phyloP scores from a whole-genome alignment of 768 basidiomycete species.

The Epithele typhae region DNA sequence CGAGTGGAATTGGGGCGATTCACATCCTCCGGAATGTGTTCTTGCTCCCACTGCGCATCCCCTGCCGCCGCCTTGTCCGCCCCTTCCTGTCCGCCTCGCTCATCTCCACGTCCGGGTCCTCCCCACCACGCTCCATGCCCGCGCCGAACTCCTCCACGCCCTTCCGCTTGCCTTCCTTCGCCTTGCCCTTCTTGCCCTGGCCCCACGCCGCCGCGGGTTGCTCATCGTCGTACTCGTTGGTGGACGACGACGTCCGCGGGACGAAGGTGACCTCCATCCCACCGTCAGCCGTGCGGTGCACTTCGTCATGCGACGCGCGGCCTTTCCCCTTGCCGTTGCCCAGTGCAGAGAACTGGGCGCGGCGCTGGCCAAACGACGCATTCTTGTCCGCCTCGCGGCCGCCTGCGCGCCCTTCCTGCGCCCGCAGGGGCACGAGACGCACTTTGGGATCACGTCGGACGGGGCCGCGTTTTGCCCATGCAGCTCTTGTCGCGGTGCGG shows the following conservation, averaged over 20 bases:
- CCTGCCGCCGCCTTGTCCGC: conserved; percentile 73
- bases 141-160: conserved; percentile 80
- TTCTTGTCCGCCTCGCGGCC: conserved; percentile 37
- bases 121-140: conserved; percentile 81
- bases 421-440: conserved; percentile 63
- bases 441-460: conserved; percentile 44
- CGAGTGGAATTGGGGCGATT: too few species aligned
- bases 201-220: conserved; percentile 20
- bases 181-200: conserved; percentile 20
- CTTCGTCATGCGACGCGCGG: conserved; percentile 11
- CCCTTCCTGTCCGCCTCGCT: conserved; percentile 71
- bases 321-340: conserved; percentile 15
- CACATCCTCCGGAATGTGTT: conserved; percentile 56
- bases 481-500: conserved; percentile 12
- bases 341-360: conserved; percentile 25
- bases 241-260: conserved; percentile 38
- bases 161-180: conserved; percentile 38
- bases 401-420: conserved; percentile 30
- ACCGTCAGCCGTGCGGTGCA: conserved; percentile 42
- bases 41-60: conserved; percentile 84
- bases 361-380: conserved; percentile 71
- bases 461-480: conserved; percentile 5
- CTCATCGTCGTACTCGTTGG: conserved; percentile 29
- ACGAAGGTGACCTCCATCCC: conserved; percentile 85
- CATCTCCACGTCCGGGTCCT: conserved; percentile 40